phyloP scores from a whole-genome alignment of 495 filamentous ascomycete genomes.

The Hypoxylon fragiforme region DNA sequence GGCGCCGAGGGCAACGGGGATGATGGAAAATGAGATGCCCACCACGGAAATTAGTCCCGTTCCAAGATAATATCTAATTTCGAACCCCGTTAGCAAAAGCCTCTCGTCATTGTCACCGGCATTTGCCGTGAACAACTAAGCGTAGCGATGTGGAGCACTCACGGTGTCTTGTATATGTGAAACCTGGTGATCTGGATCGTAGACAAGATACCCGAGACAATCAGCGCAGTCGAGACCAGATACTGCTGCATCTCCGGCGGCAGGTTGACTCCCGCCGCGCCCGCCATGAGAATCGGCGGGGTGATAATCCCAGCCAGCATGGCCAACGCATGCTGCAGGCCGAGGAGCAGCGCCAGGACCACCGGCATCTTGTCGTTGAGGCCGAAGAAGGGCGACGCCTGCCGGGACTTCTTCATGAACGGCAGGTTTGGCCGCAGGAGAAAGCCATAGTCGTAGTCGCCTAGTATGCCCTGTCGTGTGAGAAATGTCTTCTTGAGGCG shows the following conservation, averaged over 20 bases:
- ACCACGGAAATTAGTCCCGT: slow-evolving; percentile 92
- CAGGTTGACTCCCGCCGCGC: slow-evolving; percentile 68
- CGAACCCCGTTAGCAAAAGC: too few species aligned
- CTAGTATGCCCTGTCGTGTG: slow-evolving; percentile 72
- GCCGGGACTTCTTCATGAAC: slow-evolving; percentile 69
- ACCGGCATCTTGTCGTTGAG: slow-evolving; percentile 83
- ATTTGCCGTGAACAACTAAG: too few species aligned
- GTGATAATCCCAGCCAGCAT: slow-evolving; percentile 67
- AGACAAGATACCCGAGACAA: slow-evolving; percentile 81
- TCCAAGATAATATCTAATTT: slow-evolving; percentile 68
- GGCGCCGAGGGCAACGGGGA: slow-evolving; percentile 78
- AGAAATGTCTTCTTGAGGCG: slow-evolving; percentile 44
- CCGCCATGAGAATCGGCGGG: slow-evolving; percentile 76
- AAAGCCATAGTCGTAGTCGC: slow-evolving; percentile 79
- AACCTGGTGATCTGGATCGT: slow-evolving; percentile 84
- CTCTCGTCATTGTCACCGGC: too few species aligned
- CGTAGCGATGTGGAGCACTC: too few species aligned
- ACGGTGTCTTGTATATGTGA: slow-evolving; percentile 76
- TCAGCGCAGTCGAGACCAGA: slow-evolving; percentile 86
- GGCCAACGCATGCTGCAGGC: slow-evolving; percentile 54
- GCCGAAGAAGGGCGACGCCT: slow-evolving; percentile 81
- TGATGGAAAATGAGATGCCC: slow-evolving; percentile 83
- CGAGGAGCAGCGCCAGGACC: slow-evolving; percentile 65
- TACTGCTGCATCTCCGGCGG: slow-evolving; percentile 62
- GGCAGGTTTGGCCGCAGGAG: slow-evolving; percentile 78